phyloP scores from a whole-genome alignment of 345 rosid genomes.

The Anacardium occidentale region DNA sequence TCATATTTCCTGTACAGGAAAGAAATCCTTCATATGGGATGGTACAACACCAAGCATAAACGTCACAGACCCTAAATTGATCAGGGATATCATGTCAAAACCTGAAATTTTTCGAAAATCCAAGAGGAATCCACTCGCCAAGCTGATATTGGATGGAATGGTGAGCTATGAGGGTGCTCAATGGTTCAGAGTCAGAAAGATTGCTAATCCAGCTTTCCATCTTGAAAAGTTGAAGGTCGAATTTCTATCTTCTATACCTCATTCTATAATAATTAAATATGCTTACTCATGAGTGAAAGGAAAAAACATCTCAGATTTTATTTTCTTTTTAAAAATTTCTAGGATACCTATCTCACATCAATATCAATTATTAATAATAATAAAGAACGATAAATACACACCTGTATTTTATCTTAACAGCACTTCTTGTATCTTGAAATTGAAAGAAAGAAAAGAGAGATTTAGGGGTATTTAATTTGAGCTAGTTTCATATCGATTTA shows the following conservation, averaged over 20 bases:
- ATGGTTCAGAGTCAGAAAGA: conserved; percentile 19
- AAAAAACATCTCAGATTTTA: no score
- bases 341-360: no score
- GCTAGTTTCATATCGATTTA: no score
- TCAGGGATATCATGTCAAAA: background rate
- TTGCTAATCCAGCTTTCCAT: conserved; percentile 10
- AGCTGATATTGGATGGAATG: background rate
- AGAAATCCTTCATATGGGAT: conserved; percentile 7
- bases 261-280: no score
- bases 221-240: background rate
- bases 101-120: background rate
- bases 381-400: no score
- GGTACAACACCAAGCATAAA: conserved; percentile 18
- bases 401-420: no score
- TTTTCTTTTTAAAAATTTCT: no score
- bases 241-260: background rate
- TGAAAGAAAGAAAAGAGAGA: no score
- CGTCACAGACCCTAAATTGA: conserved; percentile 14
- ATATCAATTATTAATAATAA: no score
- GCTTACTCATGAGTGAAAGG: no score
- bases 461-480: no score
- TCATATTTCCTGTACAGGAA: background rate
- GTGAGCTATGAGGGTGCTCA: background rate
- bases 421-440: no score
- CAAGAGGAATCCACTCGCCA: background rate